Evolutionary conservation across 495 filamentous ascomycete genomes (phyloP).

Genomic region (Schizothecium vesticola): DNA sequence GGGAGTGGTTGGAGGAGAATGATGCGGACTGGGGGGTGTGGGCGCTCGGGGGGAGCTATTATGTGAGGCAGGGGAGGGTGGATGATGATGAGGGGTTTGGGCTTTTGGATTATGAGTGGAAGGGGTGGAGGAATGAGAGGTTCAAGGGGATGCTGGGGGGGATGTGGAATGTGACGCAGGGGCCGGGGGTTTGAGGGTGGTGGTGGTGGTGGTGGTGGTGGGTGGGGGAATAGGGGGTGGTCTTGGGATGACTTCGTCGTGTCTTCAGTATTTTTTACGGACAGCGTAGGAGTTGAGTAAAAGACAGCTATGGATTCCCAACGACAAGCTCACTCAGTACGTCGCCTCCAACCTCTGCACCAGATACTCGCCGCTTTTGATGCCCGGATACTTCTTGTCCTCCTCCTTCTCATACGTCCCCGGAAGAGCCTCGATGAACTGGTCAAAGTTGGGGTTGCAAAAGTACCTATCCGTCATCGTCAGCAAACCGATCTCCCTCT

Average conservation of each 20-base stretch:
- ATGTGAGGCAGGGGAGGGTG: constrained; percentile 38
- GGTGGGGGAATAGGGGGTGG: neutral
- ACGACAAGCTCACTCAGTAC: constrained; percentile 36
- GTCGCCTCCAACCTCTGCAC: constrained; percentile 74
- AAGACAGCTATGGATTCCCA: neutral
- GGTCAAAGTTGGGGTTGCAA: constrained; percentile 83
- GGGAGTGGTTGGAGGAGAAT: constrained; percentile 39
- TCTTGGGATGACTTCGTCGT: neutral
- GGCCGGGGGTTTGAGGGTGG: constrained; percentile 18
- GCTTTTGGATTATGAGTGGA: constrained; percentile 40
- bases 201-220: neutral
- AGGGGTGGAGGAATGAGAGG: constrained; percentile 38
- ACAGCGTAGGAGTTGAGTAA: neutral
- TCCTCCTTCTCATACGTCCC: constrained; percentile 68
- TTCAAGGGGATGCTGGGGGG: constrained; percentile 30
- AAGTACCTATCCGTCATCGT: constrained; percentile 55
- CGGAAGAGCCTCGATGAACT: constrained; percentile 76
- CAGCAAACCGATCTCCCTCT: constrained; percentile 2
- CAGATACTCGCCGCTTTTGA: constrained; percentile 79
- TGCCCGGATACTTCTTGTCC: constrained; percentile 71
- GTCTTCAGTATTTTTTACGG: neutral
- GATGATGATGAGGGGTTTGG: constrained; percentile 44
- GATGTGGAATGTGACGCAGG: constrained; percentile 42
- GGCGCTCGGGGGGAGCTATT: constrained; percentile 48
- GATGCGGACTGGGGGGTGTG: constrained; percentile 49